Conservation (phyloP, 2,329 filamentous ascomycete species). For the Venturia aucupariae region DNA sequence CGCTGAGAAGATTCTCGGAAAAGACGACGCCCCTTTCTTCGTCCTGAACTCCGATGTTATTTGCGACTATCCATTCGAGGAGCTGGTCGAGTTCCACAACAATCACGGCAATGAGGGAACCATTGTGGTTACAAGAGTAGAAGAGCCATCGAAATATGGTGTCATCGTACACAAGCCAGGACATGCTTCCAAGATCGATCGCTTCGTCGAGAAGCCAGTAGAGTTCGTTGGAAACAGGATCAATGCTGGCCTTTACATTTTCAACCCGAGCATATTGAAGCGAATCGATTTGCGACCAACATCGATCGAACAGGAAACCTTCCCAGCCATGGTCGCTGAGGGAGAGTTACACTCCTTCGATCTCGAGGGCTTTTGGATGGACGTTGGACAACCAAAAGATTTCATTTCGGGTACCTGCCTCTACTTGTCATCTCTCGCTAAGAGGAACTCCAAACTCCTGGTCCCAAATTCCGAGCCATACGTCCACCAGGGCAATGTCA, state of each 20-base stretch:
- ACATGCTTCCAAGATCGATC: constrained; percentile 85
- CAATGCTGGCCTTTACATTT: constrained; percentile 96
- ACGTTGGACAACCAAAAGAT: constrained; percentile 96
- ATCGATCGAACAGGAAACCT: constrained; percentile 97
- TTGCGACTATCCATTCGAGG: constrained; percentile 92
- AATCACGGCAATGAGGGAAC: constrained; percentile 89
- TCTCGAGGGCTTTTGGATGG: constrained; percentile 98
- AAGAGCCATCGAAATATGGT: constrained; percentile 98
- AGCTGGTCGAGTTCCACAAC: constrained; percentile 87
- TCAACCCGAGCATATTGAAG: constrained; percentile 82
- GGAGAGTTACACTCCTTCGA: constrained; percentile 92
- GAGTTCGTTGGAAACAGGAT: constrained; percentile 98
- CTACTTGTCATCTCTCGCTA: constrained; percentile 85
- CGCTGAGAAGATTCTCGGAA: constrained; percentile 81
- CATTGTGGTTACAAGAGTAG: constrained; percentile 97
- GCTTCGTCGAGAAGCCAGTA: constrained; percentile 98
- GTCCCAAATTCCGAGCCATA: constrained; percentile 64
- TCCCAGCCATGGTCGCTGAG: constrained; percentile 86
- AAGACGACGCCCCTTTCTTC: constrained; percentile 93
- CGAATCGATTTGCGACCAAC: constrained; percentile 95
- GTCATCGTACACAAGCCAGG: constrained; percentile 95
- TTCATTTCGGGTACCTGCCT: constrained; percentile 94
- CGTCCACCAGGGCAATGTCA: constrained; percentile 87
- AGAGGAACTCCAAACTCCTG: constrained; percentile 80
- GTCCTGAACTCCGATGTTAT: constrained; percentile 98